Evolutionary conservation across 257 asterid genomes (phyloP).

Genomic region (Cynanchum wilfordii): DNA sequence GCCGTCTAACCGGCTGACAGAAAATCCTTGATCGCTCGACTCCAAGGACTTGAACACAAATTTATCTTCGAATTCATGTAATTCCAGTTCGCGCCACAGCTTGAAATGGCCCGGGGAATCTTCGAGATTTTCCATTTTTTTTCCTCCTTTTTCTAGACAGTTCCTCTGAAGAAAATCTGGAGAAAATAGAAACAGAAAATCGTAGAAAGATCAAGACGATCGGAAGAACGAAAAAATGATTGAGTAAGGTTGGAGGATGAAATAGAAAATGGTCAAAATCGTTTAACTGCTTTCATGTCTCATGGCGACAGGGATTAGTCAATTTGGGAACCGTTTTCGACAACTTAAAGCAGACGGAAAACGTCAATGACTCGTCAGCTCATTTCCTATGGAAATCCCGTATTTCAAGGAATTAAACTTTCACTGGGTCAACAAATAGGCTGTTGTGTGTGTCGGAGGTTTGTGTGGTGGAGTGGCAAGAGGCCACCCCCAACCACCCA

Average conservation of each 20-base stretch:
- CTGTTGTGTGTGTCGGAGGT: no score
- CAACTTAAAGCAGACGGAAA: background rate
- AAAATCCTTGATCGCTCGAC: constrained; percentile 76
- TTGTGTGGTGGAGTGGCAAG: no score
- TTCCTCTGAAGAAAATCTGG: background rate
- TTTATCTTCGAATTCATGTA: constrained; percentile 57
- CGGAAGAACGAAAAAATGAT: background rate
- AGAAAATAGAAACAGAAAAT: background rate
- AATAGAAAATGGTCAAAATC: background rate
- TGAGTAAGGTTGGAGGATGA: background rate
- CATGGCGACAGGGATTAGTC: background rate
- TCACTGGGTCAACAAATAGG: background rate
- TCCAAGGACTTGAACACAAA: constrained; percentile 58
- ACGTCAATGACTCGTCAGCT: background rate
- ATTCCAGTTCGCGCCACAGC: constrained; percentile 70
- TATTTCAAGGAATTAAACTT: background rate
- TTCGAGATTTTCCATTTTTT: constrained; percentile 47
- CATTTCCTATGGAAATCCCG: background rate
- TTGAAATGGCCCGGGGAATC: constrained; percentile 37
- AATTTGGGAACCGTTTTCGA: background rate
- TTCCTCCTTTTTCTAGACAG: background rate
- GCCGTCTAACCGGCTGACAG: constrained; percentile 62
- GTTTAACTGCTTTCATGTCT: background rate
- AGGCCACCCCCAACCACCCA: no score
- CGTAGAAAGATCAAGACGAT: background rate